Evolutionary conservation across 176 grass and related monocot species (phyloP).

Genomic region (Carex scoparia): DNA sequence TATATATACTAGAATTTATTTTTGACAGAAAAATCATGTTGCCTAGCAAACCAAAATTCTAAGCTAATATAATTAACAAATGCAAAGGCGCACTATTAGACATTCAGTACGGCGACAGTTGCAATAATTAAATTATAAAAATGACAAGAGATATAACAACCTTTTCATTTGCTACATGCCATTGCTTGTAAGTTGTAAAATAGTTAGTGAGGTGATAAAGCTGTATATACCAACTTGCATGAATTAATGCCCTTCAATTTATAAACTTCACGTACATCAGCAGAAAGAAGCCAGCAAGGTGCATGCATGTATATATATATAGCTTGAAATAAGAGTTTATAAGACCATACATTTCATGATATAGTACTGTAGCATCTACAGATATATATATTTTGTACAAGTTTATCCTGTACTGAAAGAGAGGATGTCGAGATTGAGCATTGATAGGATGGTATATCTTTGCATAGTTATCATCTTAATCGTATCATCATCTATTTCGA

Average conservation of each 20-base stretch:
- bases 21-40: not conserved
- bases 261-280: too few relatives aligned
- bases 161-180: too few relatives aligned
- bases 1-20: not conserved
- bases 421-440: not conserved
- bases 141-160: not conserved
- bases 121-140: not conserved
- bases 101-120: not conserved
- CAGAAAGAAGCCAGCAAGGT: not conserved
- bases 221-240: not conserved
- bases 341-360: not conserved
- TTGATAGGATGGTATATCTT: not conserved
- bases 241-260: not conserved
- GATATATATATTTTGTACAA: too few relatives aligned
- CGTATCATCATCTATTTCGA: not conserved
- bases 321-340: not conserved
- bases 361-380: too few relatives aligned
- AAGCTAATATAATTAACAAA: not conserved
- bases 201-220: not conserved
- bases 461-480: not conserved
- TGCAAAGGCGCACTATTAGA: not conserved
- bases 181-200: not conserved
- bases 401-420: not conserved
- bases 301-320: not conserved
- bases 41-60: not conserved